These are phyloP conservation scores for Conticribra weissflogii DNA, from an alignment of 108 stramenopile genomes.

Conservation along the genomic window DNA sequence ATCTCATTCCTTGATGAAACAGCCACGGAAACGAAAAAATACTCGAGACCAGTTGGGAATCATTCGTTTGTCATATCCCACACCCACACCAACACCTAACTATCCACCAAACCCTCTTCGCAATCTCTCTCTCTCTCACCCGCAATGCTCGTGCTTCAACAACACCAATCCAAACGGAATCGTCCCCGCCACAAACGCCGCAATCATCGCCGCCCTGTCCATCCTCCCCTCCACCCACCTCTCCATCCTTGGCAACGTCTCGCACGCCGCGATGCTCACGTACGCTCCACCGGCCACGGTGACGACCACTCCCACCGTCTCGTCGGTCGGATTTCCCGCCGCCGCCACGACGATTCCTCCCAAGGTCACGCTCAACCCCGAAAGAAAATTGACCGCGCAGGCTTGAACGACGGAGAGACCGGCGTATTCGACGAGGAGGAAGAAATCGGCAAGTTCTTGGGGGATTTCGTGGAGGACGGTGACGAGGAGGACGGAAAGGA, in stretches of 20 bases:
- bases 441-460: slow-evolving; percentile 85
- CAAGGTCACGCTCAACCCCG: slow-evolving; percentile 67
- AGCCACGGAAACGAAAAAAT: no score
- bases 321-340: slow-evolving; percentile 38
- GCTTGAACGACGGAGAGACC: slow-evolving; percentile 58
- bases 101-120: no score
- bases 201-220: slow-evolving; percentile 45
- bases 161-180: slow-evolving; percentile 82
- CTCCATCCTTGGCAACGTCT: slow-evolving; percentile 61
- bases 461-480: slow-evolving; percentile 82
- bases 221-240: slow-evolving; percentile 5
- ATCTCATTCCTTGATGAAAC: no score
- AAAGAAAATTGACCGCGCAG: slow-evolving; percentile 64
- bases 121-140: no score
- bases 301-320: slow-evolving; percentile 64
- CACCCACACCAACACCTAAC: no score
- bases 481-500: slow-evolving; percentile 54
- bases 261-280: slow-evolving; percentile 65
- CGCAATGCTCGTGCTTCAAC: slow-evolving; percentile 87
- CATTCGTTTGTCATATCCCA: no score
- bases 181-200: slow-evolving; percentile 64
- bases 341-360: slow-evolving; percentile 66
- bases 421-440: slow-evolving; percentile 67
- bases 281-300: slow-evolving; percentile 80
- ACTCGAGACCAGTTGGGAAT: no score